Conservation (phyloP, 179 eudicot genomes). For the Actinidia arguta region DNA sequence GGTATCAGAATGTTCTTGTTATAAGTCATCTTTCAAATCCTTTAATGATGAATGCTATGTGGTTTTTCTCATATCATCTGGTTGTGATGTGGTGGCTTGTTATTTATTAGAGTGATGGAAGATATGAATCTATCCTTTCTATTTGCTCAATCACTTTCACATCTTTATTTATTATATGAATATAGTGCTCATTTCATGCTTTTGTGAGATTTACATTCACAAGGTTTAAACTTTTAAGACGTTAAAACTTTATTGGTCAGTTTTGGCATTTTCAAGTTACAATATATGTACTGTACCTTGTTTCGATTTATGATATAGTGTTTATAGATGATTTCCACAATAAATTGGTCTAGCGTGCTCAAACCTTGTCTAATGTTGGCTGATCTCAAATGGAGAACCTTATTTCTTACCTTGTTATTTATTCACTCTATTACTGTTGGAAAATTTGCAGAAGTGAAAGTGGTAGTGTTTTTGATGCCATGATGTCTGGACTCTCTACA, state of each 20-base stretch:
- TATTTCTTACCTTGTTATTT: conserved; percentile 2
- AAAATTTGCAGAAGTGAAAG: conserved; percentile 82
- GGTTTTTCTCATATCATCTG: neutral
- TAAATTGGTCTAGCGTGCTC: conserved; percentile 6
- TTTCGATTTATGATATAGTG: conserved; percentile 3
- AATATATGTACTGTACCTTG: neutral
- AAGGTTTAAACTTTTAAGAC: neutral
- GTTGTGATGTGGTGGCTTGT: too few relatives aligned
- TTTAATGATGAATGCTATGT: neutral
- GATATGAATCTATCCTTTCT: too few relatives aligned
- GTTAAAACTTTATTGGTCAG: neutral
- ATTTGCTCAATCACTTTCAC: neutral
- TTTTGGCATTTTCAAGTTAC: neutral
- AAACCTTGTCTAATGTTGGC: neutral
- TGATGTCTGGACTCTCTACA: conserved; percentile 91
- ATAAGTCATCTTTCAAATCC: neutral
- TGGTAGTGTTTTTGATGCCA: conserved; percentile 98
- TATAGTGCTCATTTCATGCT: neutral
- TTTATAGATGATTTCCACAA: neutral
- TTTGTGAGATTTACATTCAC: neutral
- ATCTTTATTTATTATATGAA: neutral
- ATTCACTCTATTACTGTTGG: conserved; percentile 25
- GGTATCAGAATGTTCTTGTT: neutral
- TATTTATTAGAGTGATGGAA: too few relatives aligned
- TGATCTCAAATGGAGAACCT: neutral